A percentile compares a stretch with the other conserved stretches of the same genome.
These are phyloP conservation scores for Colletotrichum tabaci DNA, from an alignment of 2,329 filamentous ascomycete species.

Conservation along the genomic window DNA sequence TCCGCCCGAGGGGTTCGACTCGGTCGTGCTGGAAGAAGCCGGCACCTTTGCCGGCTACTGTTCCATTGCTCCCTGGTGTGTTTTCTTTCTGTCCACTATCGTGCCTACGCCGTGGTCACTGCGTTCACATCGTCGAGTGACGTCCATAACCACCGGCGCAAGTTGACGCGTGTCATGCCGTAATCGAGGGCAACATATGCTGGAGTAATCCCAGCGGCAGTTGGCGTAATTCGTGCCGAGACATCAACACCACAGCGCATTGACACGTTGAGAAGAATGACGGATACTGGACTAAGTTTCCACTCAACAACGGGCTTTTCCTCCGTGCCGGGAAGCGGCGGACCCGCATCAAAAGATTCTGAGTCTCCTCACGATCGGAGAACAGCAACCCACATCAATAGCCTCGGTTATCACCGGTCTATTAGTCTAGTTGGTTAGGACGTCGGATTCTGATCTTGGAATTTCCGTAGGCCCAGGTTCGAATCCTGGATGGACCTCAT, in stretches of 20 bases:
- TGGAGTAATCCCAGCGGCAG: too few relatives aligned
- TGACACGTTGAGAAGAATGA: too few relatives aligned
- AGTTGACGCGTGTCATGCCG: not conserved
- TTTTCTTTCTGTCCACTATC: not conserved
- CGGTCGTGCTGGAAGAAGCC: not conserved
- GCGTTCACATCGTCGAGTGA: not conserved
- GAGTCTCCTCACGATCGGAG: fast-evolving
- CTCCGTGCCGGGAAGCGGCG: not conserved
- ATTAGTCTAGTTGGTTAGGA: conserved; percentile 43
- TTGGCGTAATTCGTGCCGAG: too few relatives aligned
- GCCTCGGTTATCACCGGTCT: conserved; percentile 1
- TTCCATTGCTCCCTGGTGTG: not conserved
- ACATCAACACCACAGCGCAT: too few relatives aligned
- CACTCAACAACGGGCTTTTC: not conserved
- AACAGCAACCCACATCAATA: not conserved
- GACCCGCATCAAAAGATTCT: not conserved
- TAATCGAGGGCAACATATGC: not conserved
- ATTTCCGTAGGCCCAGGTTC: conserved; percentile 42
- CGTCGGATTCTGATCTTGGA: conserved; percentile 40
- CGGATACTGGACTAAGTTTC: too few relatives aligned
- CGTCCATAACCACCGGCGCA: not conserved
- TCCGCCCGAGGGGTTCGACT: not conserved
- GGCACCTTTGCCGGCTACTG: not conserved
- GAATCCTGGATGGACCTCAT: conserved; percentile 42
- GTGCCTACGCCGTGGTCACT: not conserved